phyloP scores from a whole-genome alignment of 371 early-diverging fungal genomes.

The Mucor indicus region DNA sequence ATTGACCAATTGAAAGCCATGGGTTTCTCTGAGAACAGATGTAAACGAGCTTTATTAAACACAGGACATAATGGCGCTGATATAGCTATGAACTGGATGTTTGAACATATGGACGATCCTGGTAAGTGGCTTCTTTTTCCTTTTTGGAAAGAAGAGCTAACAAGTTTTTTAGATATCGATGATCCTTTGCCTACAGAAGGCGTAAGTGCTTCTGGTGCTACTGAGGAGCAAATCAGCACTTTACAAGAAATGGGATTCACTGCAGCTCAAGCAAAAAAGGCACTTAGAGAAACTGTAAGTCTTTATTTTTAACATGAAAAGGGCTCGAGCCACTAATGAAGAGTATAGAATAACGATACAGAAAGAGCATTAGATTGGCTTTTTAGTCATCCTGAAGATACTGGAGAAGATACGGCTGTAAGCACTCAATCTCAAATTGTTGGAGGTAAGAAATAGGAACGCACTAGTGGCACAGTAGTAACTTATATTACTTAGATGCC shows the following conservation, averaged over 20 bases:
- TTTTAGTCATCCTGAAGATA: slow-evolving; percentile 83
- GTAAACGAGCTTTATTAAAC: slow-evolving; percentile 74
- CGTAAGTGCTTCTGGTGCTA: background rate
- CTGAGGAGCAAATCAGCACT: slow-evolving; percentile 43
- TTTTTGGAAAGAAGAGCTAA: too few species aligned
- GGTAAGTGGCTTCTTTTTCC: slow-evolving; percentile 29
- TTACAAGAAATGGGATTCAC: slow-evolving; percentile 94
- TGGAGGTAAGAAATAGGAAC: slow-evolving; percentile 16
- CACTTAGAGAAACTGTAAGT: slow-evolving; percentile 78
- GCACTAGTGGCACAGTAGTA: too few species aligned
- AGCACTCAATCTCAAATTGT: background rate
- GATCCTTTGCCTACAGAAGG: slow-evolving; percentile 31
- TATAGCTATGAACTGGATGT: slow-evolving; percentile 89
- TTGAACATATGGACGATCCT: slow-evolving; percentile 95
- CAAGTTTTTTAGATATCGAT: slow-evolving; percentile 31
- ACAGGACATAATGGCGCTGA: slow-evolving; percentile 86
- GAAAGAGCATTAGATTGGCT: slow-evolving; percentile 96
- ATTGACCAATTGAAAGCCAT: slow-evolving; percentile 78
- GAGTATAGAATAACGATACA: slow-evolving; percentile 64
- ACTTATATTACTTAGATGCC: too few species aligned
- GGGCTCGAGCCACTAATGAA: too few species aligned
- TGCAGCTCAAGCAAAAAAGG: slow-evolving; percentile 73
- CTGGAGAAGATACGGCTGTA: slow-evolving; percentile 24
- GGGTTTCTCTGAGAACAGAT: slow-evolving; percentile 89
- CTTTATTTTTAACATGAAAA: background rate